Percentiles rank a stretch among this genome's conserved stretches.
phyloP scores from a whole-genome alignment of 2,329 filamentous ascomycete genomes.

The Penicillium corylophilum region DNA sequence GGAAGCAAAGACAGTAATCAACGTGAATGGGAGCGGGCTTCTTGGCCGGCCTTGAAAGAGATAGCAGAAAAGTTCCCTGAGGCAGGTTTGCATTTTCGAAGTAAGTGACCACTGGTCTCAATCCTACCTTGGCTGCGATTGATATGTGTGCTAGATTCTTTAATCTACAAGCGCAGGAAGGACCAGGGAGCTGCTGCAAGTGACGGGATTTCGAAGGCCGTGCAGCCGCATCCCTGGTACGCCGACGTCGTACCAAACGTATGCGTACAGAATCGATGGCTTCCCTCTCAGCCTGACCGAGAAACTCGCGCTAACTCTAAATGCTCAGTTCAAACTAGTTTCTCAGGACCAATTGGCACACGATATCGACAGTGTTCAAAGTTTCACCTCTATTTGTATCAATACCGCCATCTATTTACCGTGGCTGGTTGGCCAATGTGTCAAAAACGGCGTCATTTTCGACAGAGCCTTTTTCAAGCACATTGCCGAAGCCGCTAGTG shows the following conservation, averaged over 20 bases:
- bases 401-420: conserved; percentile 86
- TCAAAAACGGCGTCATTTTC: conserved; percentile 68
- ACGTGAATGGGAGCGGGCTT: conserved; percentile 59
- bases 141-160: conserved; percentile 38
- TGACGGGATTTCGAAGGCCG: conserved; percentile 65
- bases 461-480: conserved; percentile 66
- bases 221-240: conserved; percentile 71
- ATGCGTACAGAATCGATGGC: conserved; percentile 21
- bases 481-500: conserved; percentile 64
- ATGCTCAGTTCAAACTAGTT: conserved; percentile 59
- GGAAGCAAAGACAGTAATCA: conserved; percentile 39
- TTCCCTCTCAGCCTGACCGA: neutral
- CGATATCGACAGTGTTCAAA: conserved; percentile 68
- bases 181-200: conserved; percentile 57
- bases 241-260: conserved; percentile 68
- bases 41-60: conserved; percentile 63
- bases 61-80: conserved; percentile 67
- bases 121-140: neutral
- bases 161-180: conserved; percentile 62
- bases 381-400: conserved; percentile 84
- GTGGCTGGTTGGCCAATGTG: conserved; percentile 79
- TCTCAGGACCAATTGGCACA: conserved; percentile 56
- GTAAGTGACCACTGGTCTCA: conserved; percentile 36
- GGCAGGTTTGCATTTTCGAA: conserved; percentile 77
- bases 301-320: neutral